These are phyloP conservation scores for Amylocarpus encephaloides DNA, from an alignment of 2,329 filamentous ascomycete species.

Conservation along the genomic window DNA sequence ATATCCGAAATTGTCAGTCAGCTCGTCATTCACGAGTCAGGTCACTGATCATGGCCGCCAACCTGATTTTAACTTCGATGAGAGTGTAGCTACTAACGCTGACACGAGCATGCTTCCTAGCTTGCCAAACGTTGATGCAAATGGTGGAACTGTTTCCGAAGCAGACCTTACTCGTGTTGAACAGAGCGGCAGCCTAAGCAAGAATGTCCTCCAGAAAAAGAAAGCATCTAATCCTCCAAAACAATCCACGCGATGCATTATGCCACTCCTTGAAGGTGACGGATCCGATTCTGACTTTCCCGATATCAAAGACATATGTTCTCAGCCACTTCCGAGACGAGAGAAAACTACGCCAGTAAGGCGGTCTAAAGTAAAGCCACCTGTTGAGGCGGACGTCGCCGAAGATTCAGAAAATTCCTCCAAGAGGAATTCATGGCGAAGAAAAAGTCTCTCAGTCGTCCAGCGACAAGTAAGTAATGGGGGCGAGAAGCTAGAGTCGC, in stretches of 20 bases:
- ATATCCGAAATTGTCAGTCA: constrained; percentile 30
- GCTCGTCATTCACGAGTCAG: constrained; percentile 37
- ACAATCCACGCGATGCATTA: neutral
- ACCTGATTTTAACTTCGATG: constrained; percentile 38
- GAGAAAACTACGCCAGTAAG: constrained; percentile 13
- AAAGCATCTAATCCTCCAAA: neutral
- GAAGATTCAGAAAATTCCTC: constrained; percentile 15
- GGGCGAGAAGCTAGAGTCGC: too few relatives aligned
- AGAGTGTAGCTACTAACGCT: constrained; percentile 17
- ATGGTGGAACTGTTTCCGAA: neutral
- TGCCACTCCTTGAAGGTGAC: neutral
- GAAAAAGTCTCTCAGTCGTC: neutral
- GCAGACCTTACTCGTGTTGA: neutral
- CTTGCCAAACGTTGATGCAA: neutral
- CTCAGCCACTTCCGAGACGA: constrained; percentile 29
- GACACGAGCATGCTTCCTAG: constrained; percentile 10
- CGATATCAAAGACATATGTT: constrained; percentile 14
- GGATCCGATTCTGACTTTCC: constrained; percentile 17
- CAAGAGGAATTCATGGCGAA: constrained; percentile 16
- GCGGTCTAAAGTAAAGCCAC: constrained; percentile 36
- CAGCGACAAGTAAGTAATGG: neutral
- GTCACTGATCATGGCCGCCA: constrained; percentile 43
- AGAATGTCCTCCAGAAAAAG: too few relatives aligned
- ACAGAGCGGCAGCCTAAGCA: neutral
- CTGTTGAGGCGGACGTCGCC: constrained; percentile 30